Conservation (phyloP, 805 yeast species). For the Cephaloascus fragrans region DNA sequence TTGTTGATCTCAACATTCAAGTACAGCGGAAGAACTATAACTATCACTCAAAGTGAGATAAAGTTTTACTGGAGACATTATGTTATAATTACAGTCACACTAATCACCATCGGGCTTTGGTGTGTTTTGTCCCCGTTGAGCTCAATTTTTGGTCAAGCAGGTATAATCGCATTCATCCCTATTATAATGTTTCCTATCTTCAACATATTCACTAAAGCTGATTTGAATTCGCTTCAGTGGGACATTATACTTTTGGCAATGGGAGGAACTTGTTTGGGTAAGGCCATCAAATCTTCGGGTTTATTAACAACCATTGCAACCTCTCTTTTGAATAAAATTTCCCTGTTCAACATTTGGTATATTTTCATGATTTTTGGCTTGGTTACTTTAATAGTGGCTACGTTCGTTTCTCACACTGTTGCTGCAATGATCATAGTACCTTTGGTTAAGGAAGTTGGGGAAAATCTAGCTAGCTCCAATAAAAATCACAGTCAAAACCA, state of each 20-base stretch:
- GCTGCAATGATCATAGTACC: conserved; percentile 33
- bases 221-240: conserved; percentile 45
- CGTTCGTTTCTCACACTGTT: conserved; percentile 34
- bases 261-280: conserved; percentile 48
- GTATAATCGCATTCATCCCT: conserved; percentile 38
- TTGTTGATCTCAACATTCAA: conserved; percentile 47
- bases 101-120: conserved; percentile 38
- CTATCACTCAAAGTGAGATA: conserved; percentile 16
- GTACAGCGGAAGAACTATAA: conserved; percentile 22
- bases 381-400: conserved; percentile 28
- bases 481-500: conserved; percentile 26
- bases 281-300: conserved; percentile 40
- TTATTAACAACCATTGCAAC: conserved; percentile 34
- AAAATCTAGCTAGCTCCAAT: conserved; percentile 13
- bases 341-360: conserved; percentile 31
- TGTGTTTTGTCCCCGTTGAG: conserved; percentile 34
- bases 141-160: conserved; percentile 35
- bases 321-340: conserved; percentile 30
- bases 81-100: conserved; percentile 28
- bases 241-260: conserved; percentile 42
- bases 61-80: conserved; percentile 33
- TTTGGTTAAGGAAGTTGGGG: conserved; percentile 30
- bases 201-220: conserved; percentile 36
- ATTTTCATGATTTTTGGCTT: conserved; percentile 30
- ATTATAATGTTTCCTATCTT: conserved; percentile 39